phyloP scores from a whole-genome alignment of 768 basidiomycete species.

The Amanita pseudoporphyria region DNA sequence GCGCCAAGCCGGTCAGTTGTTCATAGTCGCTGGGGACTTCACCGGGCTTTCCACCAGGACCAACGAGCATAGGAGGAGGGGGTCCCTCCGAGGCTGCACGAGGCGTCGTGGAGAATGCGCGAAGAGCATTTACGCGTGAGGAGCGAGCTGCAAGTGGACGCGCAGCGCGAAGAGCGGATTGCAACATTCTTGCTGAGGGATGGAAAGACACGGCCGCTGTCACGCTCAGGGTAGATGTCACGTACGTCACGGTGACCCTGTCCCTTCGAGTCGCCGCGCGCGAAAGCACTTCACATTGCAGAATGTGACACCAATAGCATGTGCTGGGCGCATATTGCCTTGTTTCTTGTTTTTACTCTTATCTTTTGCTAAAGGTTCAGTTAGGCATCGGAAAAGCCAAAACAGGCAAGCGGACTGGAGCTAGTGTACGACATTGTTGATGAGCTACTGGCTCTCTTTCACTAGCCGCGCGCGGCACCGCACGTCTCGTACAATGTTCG shows the following conservation, averaged over 20 bases:
- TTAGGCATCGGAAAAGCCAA: background rate
- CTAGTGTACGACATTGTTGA: background rate
- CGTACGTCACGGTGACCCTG: conserved; percentile 14
- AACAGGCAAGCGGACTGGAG: conserved; percentile 1
- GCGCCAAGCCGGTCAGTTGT: conserved; percentile 95
- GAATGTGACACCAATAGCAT: too few relatives aligned
- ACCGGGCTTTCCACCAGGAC: conserved; percentile 62
- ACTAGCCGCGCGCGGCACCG: background rate
- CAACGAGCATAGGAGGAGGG: conserved; percentile 57
- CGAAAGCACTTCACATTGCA: too few relatives aligned
- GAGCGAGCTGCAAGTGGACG: conserved; percentile 28
- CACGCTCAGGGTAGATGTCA: conserved; percentile 12
- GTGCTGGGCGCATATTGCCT: too few relatives aligned
- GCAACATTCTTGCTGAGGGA: conserved; percentile 29
- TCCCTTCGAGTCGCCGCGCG: conserved; percentile 10
- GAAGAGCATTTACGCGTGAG: conserved; percentile 24
- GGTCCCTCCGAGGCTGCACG: conserved; percentile 45
- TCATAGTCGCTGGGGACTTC: conserved; percentile 76
- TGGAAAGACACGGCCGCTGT: conserved; percentile 14
- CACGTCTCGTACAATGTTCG: background rate
- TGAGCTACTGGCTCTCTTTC: background rate
- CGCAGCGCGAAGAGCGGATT: conserved; percentile 34
- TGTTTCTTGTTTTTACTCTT: too few relatives aligned
- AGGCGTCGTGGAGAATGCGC: conserved; percentile 51
- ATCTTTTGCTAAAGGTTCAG: conserved; percentile 1